A percentile compares a stretch with the other conserved stretches of the same genome.
phyloP scores from a whole-genome alignment of 176 grass and related monocot species.

The Lolium multiflorum region DNA sequence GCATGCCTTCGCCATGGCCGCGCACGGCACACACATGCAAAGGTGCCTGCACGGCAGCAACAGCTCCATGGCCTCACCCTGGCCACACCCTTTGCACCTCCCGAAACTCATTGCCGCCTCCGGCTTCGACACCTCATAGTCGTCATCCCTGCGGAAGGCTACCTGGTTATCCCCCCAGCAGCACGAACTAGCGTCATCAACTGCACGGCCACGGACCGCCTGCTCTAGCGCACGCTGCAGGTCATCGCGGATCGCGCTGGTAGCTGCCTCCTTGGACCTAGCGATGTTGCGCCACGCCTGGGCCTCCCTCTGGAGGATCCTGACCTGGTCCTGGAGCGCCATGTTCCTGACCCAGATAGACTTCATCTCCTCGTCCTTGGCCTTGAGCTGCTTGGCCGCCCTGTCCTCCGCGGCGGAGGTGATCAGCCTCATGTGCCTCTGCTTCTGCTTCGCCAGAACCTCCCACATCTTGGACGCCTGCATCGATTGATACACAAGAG shows the following conservation, averaged over 20 bases:
- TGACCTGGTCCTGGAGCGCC: constrained; percentile 53
- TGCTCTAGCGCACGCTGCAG: constrained; percentile 52
- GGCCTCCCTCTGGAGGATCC: constrained; percentile 49
- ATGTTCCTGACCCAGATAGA: not conserved
- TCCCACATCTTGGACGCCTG: constrained; percentile 43
- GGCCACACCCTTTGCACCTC: constrained; percentile 47
- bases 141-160: not conserved
- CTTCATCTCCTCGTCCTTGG: constrained; percentile 55
- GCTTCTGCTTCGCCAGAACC: constrained; percentile 45
- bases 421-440: constrained; percentile 43
- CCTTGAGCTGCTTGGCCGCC: constrained; percentile 49
- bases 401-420: constrained; percentile 35
- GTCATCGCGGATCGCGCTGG: constrained; percentile 47
- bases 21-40: constrained; percentile 63
- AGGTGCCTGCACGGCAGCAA: constrained; percentile 81
- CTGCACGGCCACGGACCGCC: not conserved
- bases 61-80: constrained; percentile 54
- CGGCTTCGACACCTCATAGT: not conserved
- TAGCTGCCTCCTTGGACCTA: constrained; percentile 58
- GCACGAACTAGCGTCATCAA: constrained; percentile 62
- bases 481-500: no score
- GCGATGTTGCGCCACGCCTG: constrained; percentile 70
- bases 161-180: constrained; percentile 60
- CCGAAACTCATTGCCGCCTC: not conserved
- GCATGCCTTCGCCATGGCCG: constrained; percentile 34